Conservation (phyloP, 2,329 filamentous ascomycete species). For the Cytospora chrysosperma region DNA sequence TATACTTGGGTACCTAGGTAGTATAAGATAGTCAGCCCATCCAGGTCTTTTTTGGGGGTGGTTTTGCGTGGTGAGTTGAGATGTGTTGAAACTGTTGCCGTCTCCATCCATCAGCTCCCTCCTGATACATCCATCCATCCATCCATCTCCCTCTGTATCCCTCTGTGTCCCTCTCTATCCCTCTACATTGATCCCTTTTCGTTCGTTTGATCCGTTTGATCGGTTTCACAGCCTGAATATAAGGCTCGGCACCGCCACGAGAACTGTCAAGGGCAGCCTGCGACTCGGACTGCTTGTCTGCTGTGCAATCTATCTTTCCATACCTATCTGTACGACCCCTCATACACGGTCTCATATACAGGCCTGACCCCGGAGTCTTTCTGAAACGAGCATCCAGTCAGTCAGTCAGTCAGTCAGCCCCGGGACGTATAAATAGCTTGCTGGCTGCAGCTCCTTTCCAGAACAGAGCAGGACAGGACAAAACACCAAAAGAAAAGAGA, state of each 20-base stretch:
- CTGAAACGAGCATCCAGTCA: not conserved
- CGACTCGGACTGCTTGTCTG: not conserved
- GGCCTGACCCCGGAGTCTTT: not conserved
- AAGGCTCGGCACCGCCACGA: not conserved
- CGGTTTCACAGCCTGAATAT: not conserved
- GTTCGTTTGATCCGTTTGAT: not conserved
- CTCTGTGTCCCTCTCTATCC: not conserved
- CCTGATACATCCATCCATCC: not conserved
- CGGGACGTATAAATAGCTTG: not conserved
- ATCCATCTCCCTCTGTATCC: not conserved
- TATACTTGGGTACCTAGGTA: too few species aligned
- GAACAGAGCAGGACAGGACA: too few species aligned
- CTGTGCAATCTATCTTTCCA: too few species aligned
- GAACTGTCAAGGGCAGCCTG: not conserved
- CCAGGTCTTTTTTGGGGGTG: not conserved
- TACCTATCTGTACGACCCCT: not conserved
- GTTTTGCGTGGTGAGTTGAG: not conserved
- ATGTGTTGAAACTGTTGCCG: not conserved
- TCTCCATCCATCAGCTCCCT: not conserved
- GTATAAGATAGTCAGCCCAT: not conserved
- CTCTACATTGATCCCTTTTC: not conserved
- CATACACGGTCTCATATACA: not conserved
- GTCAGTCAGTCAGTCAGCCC: too few species aligned
- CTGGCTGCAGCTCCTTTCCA: not conserved
- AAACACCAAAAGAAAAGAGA: not conserved